A percentile compares a stretch with the other conserved stretches of the same genome.
Conservation (phyloP, 2,329 filamentous ascomycete genomes). For the Chaetomiaceae sp. region DNA sequence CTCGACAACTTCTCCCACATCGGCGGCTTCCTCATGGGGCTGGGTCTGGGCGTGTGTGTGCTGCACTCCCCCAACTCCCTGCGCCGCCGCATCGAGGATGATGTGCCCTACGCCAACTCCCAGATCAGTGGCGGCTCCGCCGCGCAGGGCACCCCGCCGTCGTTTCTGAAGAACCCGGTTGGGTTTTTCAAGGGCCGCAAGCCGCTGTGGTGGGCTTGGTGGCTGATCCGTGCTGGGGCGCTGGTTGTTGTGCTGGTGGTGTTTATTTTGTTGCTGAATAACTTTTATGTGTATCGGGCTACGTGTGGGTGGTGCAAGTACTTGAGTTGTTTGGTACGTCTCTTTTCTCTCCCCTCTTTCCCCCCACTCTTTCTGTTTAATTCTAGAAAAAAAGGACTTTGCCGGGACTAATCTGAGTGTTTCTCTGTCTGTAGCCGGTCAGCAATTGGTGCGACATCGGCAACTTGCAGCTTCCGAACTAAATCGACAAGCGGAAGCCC, state of each 20-base stretch:
- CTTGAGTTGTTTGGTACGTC: conserved; percentile 82
- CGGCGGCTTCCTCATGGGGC: conserved; percentile 88
- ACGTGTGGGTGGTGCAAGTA: conserved; percentile 93
- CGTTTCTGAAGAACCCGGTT: conserved; percentile 57
- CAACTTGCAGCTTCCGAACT: conserved; percentile 15
- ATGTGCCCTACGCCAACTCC: conserved; percentile 60
- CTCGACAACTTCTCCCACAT: conserved; percentile 98
- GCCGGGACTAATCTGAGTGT: too few species aligned
- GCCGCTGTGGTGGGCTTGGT: conserved; percentile 96
- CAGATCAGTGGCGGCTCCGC: conserved; percentile 53
- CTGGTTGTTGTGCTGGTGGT: conserved; percentile 76
- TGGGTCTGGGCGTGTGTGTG: conserved; percentile 80
- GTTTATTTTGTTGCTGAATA: conserved; percentile 81
- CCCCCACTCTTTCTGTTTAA: not conserved
- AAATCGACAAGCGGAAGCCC: too few species aligned
- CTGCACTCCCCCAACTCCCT: conserved; percentile 82
- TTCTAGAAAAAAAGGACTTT: too few species aligned
- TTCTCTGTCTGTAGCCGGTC: conserved; percentile 45
- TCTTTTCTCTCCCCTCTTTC: conserved; percentile 20
- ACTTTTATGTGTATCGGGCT: conserved; percentile 78
- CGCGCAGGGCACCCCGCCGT: conserved; percentile 43
- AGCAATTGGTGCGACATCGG: conserved; percentile 61
- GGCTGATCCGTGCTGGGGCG: conserved; percentile 74
- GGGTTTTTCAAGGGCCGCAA: conserved; percentile 91
- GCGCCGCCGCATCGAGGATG: conserved; percentile 66